phyloP scores from a whole-genome alignment of 1,139 yeast species.

The Candida glucosophila region DNA sequence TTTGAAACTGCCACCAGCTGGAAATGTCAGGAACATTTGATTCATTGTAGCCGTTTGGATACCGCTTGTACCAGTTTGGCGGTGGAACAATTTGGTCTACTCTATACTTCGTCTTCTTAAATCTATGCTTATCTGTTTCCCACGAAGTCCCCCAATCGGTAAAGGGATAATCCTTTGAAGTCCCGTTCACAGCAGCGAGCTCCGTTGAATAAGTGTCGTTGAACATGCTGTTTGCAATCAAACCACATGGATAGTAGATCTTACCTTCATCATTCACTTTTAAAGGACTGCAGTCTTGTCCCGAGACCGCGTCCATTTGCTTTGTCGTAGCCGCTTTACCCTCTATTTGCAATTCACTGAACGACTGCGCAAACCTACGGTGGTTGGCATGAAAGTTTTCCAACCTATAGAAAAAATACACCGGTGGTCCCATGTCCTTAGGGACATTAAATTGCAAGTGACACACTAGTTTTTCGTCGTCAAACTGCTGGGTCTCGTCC shows the following conservation, averaged over 20 bases:
- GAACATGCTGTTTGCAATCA: slow-evolving; percentile 68
- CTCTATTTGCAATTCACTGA: slow-evolving; percentile 80
- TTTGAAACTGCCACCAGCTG: slow-evolving; percentile 52
- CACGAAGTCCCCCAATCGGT: slow-evolving; percentile 57
- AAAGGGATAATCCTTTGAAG: slow-evolving; percentile 36
- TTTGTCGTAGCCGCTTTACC: slow-evolving; percentile 57
- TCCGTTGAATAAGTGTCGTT: slow-evolving; percentile 56
- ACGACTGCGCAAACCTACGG: slow-evolving; percentile 85
- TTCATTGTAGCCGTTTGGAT: slow-evolving; percentile 84
- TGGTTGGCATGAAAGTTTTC: slow-evolving; percentile 88
- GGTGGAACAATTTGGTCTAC: slow-evolving; percentile 82
- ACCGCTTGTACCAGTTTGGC: slow-evolving; percentile 81
- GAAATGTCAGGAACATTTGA: slow-evolving; percentile 71
- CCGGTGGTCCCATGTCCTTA: slow-evolving; percentile 61
- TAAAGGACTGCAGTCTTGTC: slow-evolving; percentile 86
- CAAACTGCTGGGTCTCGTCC: slow-evolving; percentile 42
- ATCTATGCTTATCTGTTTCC: slow-evolving; percentile 52
- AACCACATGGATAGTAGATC: slow-evolving; percentile 65
- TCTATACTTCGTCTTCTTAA: slow-evolving; percentile 53
- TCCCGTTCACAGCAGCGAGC: slow-evolving; percentile 28
- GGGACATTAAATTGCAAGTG: slow-evolving; percentile 75
- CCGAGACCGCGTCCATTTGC: slow-evolving; percentile 57
- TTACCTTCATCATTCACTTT: slow-evolving; percentile 46
- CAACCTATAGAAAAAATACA: slow-evolving; percentile 71
- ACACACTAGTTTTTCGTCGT: slow-evolving; percentile 60